Base-by-base conservation (phyloP, 176 grass and related monocot species). In the Coix lacrymajobi region DNA sequence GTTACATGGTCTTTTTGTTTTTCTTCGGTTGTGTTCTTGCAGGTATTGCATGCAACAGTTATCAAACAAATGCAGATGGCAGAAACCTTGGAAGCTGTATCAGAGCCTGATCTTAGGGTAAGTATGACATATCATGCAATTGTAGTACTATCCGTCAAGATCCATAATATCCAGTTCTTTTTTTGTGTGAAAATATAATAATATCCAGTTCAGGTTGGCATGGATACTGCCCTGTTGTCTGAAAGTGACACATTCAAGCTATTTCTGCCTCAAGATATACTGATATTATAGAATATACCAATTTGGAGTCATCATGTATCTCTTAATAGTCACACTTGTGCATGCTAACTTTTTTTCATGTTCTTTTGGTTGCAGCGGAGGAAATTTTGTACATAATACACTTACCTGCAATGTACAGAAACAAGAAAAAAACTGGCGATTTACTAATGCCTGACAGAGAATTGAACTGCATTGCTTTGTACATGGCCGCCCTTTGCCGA, bases 61-160 rank as follows among this genome's bases (percentile, higher is more conserved):
- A 81, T 94, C 51, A 97, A 92, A 85, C 94, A 97, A 94, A 92
- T 92, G 89, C 89, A 97, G 82, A 90, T 97, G 81, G 85, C 71
- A 32, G 89, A 92, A 71, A 82, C 87, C 44, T 71, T 97, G 79
- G 94, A 97, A 85, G 85, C 89, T 41, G 79, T 90, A 70, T 78
- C 88, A 14, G 89, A 92, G 43, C 81, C 82, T 56, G 92, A 90
- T 82, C 61, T 88, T 82, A 82, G 83, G 51, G 94, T 97, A 78
- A 87, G 92, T 79, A 64, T 41, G 76, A 46, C 28, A 54, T 32
- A 54, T 32, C 67, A 71, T 20, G 6, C 2, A 63, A 13, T 41
- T 82, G 30, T 41, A 70, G 30, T 57, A 41, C 38, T 65, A 39
- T 25, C 31, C 36, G 58, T 51, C 26, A 4, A 76, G 48, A 71